Percentiles rank a stretch among this genome's conserved stretches.
Evolutionary conservation across 169 alveolate genomes (phyloP).

Genomic region (Plasmodium sp.): DNA sequence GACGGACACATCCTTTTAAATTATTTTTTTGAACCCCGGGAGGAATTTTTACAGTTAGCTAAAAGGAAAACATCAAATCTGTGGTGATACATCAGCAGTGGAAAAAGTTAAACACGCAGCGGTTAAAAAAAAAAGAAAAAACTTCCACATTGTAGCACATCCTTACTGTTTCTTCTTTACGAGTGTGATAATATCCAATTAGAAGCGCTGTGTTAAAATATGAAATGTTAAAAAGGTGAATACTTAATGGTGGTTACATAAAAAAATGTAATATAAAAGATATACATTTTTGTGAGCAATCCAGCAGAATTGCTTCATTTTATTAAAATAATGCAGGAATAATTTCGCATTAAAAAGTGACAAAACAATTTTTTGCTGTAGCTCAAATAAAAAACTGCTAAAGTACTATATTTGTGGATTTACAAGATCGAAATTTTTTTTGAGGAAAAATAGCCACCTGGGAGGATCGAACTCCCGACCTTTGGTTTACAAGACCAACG

Average conservation of each 20-base stretch:
- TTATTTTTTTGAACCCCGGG: not conserved
- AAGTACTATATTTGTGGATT: too few relatives aligned
- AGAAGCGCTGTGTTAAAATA: not conserved
- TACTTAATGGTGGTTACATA: not conserved
- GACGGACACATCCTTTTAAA: not conserved
- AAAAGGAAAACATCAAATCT: not conserved
- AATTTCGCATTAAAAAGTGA: not conserved
- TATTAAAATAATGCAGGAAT: too few relatives aligned
- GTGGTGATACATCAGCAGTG: not conserved
- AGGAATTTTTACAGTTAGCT: not conserved
- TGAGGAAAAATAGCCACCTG: slow-evolving; percentile 86
- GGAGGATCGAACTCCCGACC: slow-evolving; percentile 95
- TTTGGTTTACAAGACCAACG: slow-evolving; percentile 93
- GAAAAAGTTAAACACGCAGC: not conserved
- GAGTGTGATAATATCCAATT: not conserved
- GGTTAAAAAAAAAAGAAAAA: not conserved
- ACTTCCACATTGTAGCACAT: not conserved
- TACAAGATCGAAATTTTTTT: not conserved
- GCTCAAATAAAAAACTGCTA: too few relatives aligned
- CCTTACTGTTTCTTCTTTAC: not conserved
- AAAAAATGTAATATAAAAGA: too few relatives aligned
- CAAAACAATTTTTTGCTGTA: too few relatives aligned
- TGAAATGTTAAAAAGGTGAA: not conserved
- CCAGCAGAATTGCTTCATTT: not conserved
- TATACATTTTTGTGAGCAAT: not conserved